Base-by-base conservation (phyloP, 2,329 filamentous ascomycete genomes). In the Fusarium duplospermum region DNA sequence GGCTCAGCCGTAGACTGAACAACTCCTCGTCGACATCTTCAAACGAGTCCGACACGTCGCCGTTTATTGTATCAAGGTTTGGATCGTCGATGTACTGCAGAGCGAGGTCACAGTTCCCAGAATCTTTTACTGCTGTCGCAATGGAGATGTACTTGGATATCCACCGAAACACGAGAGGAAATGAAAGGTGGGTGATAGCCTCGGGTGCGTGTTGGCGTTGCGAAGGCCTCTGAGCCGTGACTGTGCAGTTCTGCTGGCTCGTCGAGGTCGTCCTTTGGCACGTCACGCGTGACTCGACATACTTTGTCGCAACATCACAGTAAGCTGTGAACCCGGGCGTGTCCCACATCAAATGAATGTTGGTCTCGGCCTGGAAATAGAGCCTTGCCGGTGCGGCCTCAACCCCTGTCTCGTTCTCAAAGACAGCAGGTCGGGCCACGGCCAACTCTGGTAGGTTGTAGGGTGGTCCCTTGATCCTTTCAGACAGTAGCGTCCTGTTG, bases 241-340 rank as follows among this genome's bases (percentile, higher is more conserved):
- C 67, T 1, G 57, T 42, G 24, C 70, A 74, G n/a, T 70, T 61
- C 9, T 69, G 47, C 13, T 31, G 52, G 1, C 29, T 6, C 14
- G 20, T 33, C 4, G 1, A 2, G 4, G 36, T 40, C 1, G 18
- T 13, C n/a, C 64, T 64, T 2, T 27, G 50, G 27, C 71, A 74
- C 6, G 27, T 24, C 18, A 74, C 58, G 1, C 33, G 45, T 2
- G 71, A 74, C 20, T 74, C 67, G 6, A 74, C 58, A 24, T 72
- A 72, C 2, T 69, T 64, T 13, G 72, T 67, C 4, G 10, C 8
- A 13, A 57, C 38, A 10, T 24, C 10, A 9, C 66, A 73, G 24
- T 62, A 22, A 11, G 60, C n/a, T 10, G 35, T 33, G 2, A 62
- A 14, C 4, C 52, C n/a, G 9, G 20, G 5, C 5, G 29, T 59